Conservation (phyloP, 1,139 yeast species). For the Pichia inconspicua region DNA sequence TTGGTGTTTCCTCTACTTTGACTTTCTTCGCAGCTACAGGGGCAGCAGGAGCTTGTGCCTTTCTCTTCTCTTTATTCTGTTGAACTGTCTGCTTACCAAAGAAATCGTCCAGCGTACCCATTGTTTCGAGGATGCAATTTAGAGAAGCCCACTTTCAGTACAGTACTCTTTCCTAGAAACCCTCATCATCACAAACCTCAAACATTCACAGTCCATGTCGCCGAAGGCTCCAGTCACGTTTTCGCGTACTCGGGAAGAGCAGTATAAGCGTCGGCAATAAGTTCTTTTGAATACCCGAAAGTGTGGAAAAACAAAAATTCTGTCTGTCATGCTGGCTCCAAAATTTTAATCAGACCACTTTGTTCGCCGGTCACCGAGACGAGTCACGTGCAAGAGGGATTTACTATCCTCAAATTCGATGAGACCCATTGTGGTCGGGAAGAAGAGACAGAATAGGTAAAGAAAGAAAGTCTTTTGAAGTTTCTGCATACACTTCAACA, state of each 20-base stretch:
- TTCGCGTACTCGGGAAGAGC: background rate
- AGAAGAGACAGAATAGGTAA: too few species aligned
- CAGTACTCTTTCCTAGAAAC: too few species aligned
- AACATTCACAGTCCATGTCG: background rate
- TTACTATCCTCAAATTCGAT: too few species aligned
- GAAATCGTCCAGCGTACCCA: slow-evolving; percentile 15
- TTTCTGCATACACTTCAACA: too few species aligned
- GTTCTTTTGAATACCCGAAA: background rate
- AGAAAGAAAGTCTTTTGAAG: too few species aligned
- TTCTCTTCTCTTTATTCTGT: slow-evolving; percentile 8
- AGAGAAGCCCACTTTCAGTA: background rate
- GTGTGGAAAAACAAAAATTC: background rate
- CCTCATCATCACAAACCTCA: background rate
- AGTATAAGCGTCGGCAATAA: too few species aligned
- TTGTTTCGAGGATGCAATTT: background rate
- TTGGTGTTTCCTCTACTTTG: background rate
- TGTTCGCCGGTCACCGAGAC: too few species aligned
- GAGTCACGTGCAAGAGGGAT: too few species aligned
- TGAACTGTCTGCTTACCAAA: slow-evolving; percentile 12
- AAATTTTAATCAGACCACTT: too few species aligned
- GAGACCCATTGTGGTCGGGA: too few species aligned
- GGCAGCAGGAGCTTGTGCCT: background rate
- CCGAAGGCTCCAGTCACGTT: background rate
- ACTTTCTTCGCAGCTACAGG: background rate
- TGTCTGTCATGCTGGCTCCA: too few species aligned